These are phyloP conservation scores for Naganishia liquefaciens DNA, from an alignment of 1,284 basidiomycete genomes.

Conservation along the genomic window DNA sequence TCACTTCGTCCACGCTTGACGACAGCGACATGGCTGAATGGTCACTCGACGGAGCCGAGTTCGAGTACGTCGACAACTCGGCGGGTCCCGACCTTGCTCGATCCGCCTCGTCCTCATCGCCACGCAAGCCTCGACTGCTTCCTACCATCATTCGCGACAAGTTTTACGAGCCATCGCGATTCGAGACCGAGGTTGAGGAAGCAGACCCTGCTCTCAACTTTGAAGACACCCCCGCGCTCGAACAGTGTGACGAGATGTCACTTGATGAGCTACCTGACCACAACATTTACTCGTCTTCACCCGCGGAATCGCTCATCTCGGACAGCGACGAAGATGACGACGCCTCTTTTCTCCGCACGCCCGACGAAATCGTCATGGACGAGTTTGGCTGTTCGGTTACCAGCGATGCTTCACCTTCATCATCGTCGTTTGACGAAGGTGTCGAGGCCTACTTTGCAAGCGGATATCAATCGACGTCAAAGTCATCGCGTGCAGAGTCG, in stretches of 20 bases:
- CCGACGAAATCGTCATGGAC: constrained; percentile 5
- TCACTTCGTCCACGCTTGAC: background rate
- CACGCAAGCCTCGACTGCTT: constrained; percentile 21
- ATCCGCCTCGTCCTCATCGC: constrained; percentile 12
- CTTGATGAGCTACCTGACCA: background rate
- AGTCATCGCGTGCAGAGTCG: background rate
- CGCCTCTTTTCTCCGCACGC: background rate
- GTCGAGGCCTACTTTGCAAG: constrained; percentile 8
- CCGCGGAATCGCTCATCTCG: background rate
- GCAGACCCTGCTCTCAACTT: constrained; percentile 7
- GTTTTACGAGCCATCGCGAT: constrained; percentile 26
- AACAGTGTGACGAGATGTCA: background rate
- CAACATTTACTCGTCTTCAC: constrained; percentile 7
- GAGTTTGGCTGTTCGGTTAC: constrained; percentile 8
- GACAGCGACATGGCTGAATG: background rate
- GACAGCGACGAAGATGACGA: constrained; percentile 22
- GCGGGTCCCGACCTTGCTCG: background rate
- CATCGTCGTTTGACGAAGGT: constrained; percentile 16
- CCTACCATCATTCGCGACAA: constrained; percentile 27
- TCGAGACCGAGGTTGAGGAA: constrained; percentile 13
- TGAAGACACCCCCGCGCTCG: background rate
- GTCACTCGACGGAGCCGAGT: background rate
- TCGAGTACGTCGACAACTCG: constrained; percentile 9
- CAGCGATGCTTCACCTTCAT: background rate
- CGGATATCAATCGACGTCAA: background rate